Evolutionary conservation across 2,329 filamentous ascomycete species (phyloP).

Genomic region (Sporothrix phasma): DNA sequence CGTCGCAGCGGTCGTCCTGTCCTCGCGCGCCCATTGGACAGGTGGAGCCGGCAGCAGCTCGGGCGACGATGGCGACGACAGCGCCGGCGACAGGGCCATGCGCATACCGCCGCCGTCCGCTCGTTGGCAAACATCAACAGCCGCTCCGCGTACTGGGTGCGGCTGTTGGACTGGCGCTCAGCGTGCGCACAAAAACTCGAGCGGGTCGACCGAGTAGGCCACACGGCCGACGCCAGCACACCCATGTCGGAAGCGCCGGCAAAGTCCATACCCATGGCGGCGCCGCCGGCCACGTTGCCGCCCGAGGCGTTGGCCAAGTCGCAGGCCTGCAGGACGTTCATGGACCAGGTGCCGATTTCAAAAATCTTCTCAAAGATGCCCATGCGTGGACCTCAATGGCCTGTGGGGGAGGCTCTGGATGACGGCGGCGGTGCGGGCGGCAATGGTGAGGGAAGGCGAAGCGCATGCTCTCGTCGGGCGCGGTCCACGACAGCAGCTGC

Average conservation of each 20-base stretch:
- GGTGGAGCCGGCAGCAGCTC: neutral
- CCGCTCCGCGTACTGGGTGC: slow-evolving; percentile 34
- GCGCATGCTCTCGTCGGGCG: slow-evolving; percentile 49
- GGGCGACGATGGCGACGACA: slow-evolving; percentile 19
- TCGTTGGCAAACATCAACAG: slow-evolving; percentile 33
- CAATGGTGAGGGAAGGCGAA: slow-evolving; percentile 55
- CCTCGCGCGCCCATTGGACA: neutral
- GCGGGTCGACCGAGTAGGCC: slow-evolving; percentile 30
- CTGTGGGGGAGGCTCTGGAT: slow-evolving; percentile 32
- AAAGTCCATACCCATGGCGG: slow-evolving; percentile 25
- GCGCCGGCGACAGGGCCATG: slow-evolving; percentile 24
- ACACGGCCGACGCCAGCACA: slow-evolving; percentile 25
- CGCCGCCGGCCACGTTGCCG: slow-evolving; percentile 15
- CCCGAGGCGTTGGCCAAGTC: slow-evolving; percentile 21
- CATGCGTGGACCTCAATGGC: slow-evolving; percentile 39
- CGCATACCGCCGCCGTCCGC: slow-evolving; percentile 29
- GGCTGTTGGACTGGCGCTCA: slow-evolving; percentile 35
- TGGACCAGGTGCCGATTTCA: slow-evolving; percentile 36
- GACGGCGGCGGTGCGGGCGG: slow-evolving; percentile 42
- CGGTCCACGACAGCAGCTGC: slow-evolving; percentile 50
- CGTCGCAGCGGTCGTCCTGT: neutral
- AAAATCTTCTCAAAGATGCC: slow-evolving; percentile 43
- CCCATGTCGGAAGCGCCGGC: slow-evolving; percentile 25
- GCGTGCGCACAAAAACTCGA: slow-evolving; percentile 36
- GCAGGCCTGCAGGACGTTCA: slow-evolving; percentile 33